phyloP scores from a whole-genome alignment of 2,329 filamentous ascomycete genomes.

The Aspergillus tubingensis region DNA sequence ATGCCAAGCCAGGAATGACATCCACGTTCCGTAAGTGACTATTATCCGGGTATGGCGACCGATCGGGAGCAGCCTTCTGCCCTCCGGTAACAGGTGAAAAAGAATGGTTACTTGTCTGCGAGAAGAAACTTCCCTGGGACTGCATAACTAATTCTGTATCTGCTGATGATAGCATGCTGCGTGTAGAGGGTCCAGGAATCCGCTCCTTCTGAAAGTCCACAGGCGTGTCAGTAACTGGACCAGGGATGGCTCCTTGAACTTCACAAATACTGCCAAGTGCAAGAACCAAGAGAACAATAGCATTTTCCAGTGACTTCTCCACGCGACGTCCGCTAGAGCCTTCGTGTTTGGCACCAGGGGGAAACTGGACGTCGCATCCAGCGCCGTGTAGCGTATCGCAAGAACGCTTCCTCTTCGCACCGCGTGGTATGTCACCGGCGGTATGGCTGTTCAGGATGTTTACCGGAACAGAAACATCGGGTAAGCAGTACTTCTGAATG shows the following conservation, averaged over 20 bases:
- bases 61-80: slow-evolving; percentile 20
- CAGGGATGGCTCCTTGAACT: slow-evolving; percentile 53
- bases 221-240: slow-evolving; percentile 51
- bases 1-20: slow-evolving; percentile 82
- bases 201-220: slow-evolving; percentile 31
- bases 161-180: slow-evolving; percentile 30
- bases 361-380: slow-evolving; percentile 27
- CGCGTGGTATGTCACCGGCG: slow-evolving; percentile 30
- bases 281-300: slow-evolving; percentile 77
- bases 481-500: slow-evolving; percentile 50
- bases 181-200: slow-evolving; percentile 30
- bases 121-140: slow-evolving; percentile 25
- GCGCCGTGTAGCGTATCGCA: slow-evolving; percentile 30
- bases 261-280: slow-evolving; percentile 83
- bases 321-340: slow-evolving; percentile 28
- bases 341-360: slow-evolving; percentile 18
- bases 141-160: slow-evolving; percentile 28
- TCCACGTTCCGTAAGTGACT: slow-evolving; percentile 67
- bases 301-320: slow-evolving; percentile 70
- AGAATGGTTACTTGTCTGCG: slow-evolving; percentile 16
- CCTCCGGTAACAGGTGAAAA: slow-evolving; percentile 20
- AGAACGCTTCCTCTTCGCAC: slow-evolving; percentile 43
- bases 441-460: slow-evolving; percentile 14
- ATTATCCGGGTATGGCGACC: slow-evolving; percentile 19
- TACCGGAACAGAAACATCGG: slow-evolving; percentile 14